Conservation (phyloP, 148 eudicot genomes). For the Selenicereus undatus region DNA sequence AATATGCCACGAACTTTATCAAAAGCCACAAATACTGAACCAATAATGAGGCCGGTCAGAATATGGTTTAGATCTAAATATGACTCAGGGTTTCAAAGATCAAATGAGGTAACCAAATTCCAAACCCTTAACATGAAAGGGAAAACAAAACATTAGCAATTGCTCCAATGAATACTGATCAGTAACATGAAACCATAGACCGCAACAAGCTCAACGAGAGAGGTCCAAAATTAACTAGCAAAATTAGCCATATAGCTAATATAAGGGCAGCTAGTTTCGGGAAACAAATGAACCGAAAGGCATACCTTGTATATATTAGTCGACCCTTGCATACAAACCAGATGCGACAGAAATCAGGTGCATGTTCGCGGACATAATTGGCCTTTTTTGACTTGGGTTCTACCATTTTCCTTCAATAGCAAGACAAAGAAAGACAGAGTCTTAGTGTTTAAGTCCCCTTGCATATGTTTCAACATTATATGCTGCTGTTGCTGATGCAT, state of each 20-base stretch:
- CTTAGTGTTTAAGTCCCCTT: conserved; percentile 6
- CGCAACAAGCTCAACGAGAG: background rate
- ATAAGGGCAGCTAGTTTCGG: background rate
- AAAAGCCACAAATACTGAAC: too few relatives aligned
- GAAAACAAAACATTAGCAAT: background rate
- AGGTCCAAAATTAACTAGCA: background rate
- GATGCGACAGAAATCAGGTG: conserved; percentile 72
- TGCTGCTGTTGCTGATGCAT: background rate
- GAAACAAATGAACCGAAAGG: conserved; percentile 1
- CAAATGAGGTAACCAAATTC: too few relatives aligned
- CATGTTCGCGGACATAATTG: conserved; percentile 53
- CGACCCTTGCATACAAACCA: conserved; percentile 74
- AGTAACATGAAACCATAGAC: too few relatives aligned
- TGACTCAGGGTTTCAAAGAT: too few relatives aligned
- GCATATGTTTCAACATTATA: background rate
- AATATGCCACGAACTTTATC: too few relatives aligned
- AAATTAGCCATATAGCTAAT: background rate
- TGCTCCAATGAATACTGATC: too few relatives aligned
- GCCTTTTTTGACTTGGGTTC: conserved; percentile 81
- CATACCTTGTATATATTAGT: conserved; percentile 69
- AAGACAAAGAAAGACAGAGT: conserved; percentile 11
- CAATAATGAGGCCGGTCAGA: too few relatives aligned
- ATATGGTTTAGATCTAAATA: too few relatives aligned
- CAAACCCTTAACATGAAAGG: too few relatives aligned
- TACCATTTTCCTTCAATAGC: conserved; percentile 58